Evolutionary conservation across 257 asterid genomes (phyloP).

Genomic region (Lithospermum erythrorhizon): DNA sequence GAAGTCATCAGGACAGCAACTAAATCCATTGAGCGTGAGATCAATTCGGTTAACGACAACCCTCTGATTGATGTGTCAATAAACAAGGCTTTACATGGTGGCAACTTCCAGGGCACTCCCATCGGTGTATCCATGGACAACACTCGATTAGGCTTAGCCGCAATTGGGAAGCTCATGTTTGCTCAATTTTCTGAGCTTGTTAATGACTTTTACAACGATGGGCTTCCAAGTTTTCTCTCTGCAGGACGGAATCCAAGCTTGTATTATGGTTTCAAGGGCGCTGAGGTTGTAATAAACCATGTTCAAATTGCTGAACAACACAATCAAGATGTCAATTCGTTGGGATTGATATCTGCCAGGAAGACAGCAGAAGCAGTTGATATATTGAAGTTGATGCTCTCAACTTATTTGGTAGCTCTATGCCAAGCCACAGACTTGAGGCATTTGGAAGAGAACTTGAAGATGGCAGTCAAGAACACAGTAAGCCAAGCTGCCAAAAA

Average conservation of each 20-base stretch:
- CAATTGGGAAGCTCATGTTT: conserved; percentile 23
- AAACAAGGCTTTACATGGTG: conserved; percentile 22
- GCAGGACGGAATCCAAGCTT: conserved; percentile 20
- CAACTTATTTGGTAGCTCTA: conserved; percentile 18
- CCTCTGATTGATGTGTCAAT: conserved; percentile 23
- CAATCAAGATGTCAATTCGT: conserved; percentile 25
- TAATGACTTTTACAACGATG: conserved; percentile 20
- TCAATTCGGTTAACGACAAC: conserved; percentile 23
- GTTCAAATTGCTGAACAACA: conserved; percentile 26
- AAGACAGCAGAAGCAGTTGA: conserved; percentile 22
- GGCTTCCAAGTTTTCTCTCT: conserved; percentile 17
- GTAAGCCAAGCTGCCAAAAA: conserved; percentile 20
- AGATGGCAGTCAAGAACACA: conserved; percentile 12
- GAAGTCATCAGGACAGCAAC: conserved; percentile 22
- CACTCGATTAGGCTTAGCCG: conserved; percentile 17
- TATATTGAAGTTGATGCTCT: conserved; percentile 17
- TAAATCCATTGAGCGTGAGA: conserved; percentile 20
- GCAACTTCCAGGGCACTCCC: conserved; percentile 25
- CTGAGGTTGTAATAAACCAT: conserved; percentile 22
- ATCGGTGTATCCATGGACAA: conserved; percentile 27
- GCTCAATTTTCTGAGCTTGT: conserved; percentile 25
- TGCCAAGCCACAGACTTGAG: conserved; percentile 26
- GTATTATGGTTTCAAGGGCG: conserved; percentile 25
- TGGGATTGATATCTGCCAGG: conserved; percentile 20
- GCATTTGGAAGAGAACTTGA: conserved; percentile 24